Conservation (phyloP, 2,329 filamentous ascomycete species). For the Gnomoniopsis smithogilvyi region DNA sequence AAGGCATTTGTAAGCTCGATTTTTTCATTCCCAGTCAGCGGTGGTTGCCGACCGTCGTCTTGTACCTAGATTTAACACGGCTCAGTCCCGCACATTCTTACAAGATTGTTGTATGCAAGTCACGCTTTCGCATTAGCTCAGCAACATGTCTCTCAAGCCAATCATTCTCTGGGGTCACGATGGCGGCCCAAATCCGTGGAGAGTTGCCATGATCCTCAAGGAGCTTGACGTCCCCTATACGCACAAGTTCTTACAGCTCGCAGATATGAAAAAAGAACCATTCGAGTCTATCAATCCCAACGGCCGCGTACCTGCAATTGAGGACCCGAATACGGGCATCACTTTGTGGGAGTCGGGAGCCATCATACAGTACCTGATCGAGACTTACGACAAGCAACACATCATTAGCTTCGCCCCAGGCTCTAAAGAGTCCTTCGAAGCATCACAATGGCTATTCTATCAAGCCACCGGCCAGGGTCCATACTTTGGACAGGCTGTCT, state of each 20-base stretch:
- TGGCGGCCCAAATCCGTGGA: constrained; percentile 27
- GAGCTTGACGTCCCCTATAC: constrained; percentile 27
- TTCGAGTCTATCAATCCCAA: constrained; percentile 14
- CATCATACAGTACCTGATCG: constrained; percentile 44
- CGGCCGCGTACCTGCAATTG: constrained; percentile 13
- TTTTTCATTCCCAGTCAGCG: no score
- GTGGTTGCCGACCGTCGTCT: no score
- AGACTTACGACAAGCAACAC: constrained; percentile 40
- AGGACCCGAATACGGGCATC: constrained; percentile 40
- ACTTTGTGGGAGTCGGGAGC: constrained; percentile 48
- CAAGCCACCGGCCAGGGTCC: constrained; percentile 39
- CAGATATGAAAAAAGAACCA: constrained; percentile 1
- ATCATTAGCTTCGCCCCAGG: constrained; percentile 34
- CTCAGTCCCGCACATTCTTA: no score
- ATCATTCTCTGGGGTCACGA: not conserved
- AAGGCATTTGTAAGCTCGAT: no score
- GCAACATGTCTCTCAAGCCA: not conserved
- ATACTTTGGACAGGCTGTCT: constrained; percentile 38
- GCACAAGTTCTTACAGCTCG: constrained; percentile 23
- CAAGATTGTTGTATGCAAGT: no score
- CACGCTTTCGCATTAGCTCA: no score
- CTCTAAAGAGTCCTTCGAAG: constrained; percentile 34
- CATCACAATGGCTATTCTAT: constrained; percentile 37
- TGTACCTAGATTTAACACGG: no score
- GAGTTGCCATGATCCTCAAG: constrained; percentile 28